Percentiles rank a stretch among this genome's conserved stretches.
These are phyloP conservation scores for Ogataea salicorniae DNA, from an alignment of 805 yeast species.

Conservation along the genomic window DNA sequence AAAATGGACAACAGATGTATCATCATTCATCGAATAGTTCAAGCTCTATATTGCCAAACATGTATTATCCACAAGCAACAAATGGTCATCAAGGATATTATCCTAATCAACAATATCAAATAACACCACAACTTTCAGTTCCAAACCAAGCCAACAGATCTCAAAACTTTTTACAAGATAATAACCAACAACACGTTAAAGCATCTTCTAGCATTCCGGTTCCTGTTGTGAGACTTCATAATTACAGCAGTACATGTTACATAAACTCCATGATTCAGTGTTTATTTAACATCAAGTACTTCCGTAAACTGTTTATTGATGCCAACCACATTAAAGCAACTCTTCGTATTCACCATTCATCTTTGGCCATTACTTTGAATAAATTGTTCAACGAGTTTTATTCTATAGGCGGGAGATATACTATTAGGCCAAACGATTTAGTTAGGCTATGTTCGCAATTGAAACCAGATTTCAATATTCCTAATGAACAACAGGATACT, in stretches of 20 bases:
- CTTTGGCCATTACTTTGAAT: conserved; percentile 45
- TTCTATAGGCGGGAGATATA: conserved; percentile 47
- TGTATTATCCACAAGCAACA: no score
- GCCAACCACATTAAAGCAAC: conserved; percentile 21
- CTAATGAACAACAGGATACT: conserved; percentile 76
- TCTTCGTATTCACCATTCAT: conserved; percentile 10
- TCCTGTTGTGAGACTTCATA: conserved; percentile 39
- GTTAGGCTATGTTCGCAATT: conserved; percentile 38
- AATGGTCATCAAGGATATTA: no score
- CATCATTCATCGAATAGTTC: no score
- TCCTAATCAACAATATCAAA: neutral
- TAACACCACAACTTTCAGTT: neutral
- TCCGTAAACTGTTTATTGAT: conserved; percentile 46
- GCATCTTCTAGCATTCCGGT: neutral
- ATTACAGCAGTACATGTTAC: conserved; percentile 72
- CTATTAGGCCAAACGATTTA: conserved; percentile 63
- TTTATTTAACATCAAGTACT: conserved; percentile 47
- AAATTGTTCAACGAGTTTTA: conserved; percentile 54
- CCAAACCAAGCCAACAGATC: no score
- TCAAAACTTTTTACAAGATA: neutral
- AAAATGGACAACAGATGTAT: neutral
- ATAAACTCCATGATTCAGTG: conserved; percentile 72
- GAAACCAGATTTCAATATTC: conserved; percentile 65
- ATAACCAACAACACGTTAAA: neutral
- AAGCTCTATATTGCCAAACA: no score